Evolutionary conservation across 257 asterid genomes (phyloP), one percentile per base, ranked within the genome.

Genomic region (Hygrophila difformis): DNA sequence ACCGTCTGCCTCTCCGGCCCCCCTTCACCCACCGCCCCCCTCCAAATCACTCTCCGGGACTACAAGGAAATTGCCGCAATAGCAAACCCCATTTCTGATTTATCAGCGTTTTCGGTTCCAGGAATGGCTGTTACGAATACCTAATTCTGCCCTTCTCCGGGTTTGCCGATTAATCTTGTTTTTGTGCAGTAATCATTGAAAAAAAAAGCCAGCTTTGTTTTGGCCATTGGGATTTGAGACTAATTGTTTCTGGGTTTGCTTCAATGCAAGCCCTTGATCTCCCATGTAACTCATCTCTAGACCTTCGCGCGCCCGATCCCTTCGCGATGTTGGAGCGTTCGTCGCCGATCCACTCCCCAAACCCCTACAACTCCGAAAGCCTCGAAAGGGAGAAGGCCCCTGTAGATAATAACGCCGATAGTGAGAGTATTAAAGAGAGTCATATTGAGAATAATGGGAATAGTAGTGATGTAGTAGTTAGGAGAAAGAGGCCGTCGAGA

Each of bases 401-500:
- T 49, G 62, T 59, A 6, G 62, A 56, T 3, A 60, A 39, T 12
- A 44, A 60, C 56, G 39, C 66, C 51, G 57, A 44, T 37, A 61
- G 42, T 41, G 68, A 52, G 53, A 36, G 17, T 40, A 40, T 13
- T 35, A 44, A 56, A 51, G 67, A 65, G 42, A 67, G 53, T 51
- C 53, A 51, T 45, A 66, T n/a, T 55, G 63, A 33, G 58, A 68
- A 45, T 16, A 49, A 22, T 14, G 64, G 55, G 52, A 65, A 51
- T 13, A 60, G 52, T 45, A 70, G 55, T 61, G 68, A 3, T 3
- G 56, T 48, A 65, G 49, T 61, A 63, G 21, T 57, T 26, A 55
- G 22, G 73, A 67, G 96, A 58, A 87, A 82, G 76, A 76, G 98
- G 73, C 98, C 93, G 8, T 75, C 98, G 3, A 76, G 98, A 84